Evolutionary conservation across 306 rosid genomes (phyloP).

Genomic region (Quercus suber): DNA sequence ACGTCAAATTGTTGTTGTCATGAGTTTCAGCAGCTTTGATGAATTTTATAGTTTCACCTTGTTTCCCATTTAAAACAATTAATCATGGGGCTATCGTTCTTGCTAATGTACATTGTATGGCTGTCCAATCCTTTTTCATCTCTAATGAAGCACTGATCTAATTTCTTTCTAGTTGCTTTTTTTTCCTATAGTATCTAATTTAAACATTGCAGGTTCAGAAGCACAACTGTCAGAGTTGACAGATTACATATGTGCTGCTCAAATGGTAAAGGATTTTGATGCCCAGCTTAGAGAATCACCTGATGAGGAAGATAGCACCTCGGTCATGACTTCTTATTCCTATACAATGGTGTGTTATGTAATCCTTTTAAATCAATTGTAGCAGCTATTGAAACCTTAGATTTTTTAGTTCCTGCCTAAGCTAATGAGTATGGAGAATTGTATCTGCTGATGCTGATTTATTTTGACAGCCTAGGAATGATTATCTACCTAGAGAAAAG

Average conservation of each 20-base stretch:
- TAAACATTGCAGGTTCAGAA: conserved; percentile 47
- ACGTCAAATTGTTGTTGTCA: too few species aligned
- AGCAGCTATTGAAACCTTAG: not conserved
- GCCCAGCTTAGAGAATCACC: conserved; percentile 50
- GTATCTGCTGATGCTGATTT: not conserved
- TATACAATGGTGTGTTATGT: too few species aligned
- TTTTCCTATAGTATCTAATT: not conserved
- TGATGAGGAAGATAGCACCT: not conserved
- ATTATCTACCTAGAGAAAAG: conserved; percentile 32
- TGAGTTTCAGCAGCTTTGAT: too few species aligned
- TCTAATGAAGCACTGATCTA: too few species aligned
- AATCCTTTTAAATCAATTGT: too few species aligned
- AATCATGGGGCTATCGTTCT: too few species aligned
- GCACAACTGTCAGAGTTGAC: conserved; percentile 62
- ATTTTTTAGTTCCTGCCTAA: conserved; percentile 2
- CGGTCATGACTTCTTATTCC: not conserved
- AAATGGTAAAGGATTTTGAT: conserved; percentile 61
- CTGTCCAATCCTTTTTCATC: too few species aligned
- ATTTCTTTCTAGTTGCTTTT: too few species aligned
- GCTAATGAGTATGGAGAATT: too few species aligned
- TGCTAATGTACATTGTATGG: too few species aligned
- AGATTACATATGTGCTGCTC: conserved; percentile 84
- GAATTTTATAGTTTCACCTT: too few species aligned
- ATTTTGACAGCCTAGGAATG: conserved; percentile 53
- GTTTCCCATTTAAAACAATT: too few species aligned